Percentiles rank a stretch among this genome's conserved stretches.
Conservation (phyloP, 2,329 filamentous ascomycete genomes). For the Chaetomiaceae sp. region DNA sequence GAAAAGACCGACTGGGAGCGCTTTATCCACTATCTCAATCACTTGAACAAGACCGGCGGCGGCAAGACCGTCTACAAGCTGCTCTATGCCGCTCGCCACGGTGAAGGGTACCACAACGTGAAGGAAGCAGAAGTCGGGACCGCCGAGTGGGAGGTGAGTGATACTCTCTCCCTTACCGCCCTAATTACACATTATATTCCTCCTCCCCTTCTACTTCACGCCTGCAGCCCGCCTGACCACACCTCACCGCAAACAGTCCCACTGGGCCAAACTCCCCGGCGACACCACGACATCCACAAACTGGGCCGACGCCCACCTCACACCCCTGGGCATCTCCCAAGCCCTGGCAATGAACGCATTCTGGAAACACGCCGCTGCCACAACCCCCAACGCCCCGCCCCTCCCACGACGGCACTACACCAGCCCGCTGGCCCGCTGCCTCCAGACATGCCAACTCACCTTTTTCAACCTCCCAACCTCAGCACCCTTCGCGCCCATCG, state of each 20-base stretch:
- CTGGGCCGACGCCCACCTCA: slow-evolving; percentile 47
- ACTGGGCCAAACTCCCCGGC: slow-evolving; percentile 38
- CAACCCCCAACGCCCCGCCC: slow-evolving; percentile 55
- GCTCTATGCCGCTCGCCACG: slow-evolving; percentile 64
- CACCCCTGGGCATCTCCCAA: slow-evolving; percentile 47
- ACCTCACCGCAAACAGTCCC: slow-evolving; percentile 23
- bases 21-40: slow-evolving; percentile 53
- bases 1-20: slow-evolving; percentile 58
- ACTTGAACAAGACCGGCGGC: slow-evolving; percentile 45
- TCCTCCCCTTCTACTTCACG: no score
- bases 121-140: not conserved
- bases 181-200: not conserved
- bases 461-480: not conserved
- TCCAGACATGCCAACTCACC: not conserved
- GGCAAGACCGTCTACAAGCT: slow-evolving; percentile 54
- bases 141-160: not conserved
- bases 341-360: slow-evolving; percentile 47
- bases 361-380: slow-evolving; percentile 49
- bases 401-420: slow-evolving; percentile 40
- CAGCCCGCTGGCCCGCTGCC: slow-evolving; percentile 1
- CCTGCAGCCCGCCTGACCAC: not conserved
- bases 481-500: slow-evolving; percentile 42
- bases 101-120: slow-evolving; percentile 59
- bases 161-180: not conserved
- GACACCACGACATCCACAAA: slow-evolving; percentile 32